These are phyloP conservation scores for Aspergillus jensenii DNA, from an alignment of 2,329 filamentous ascomycete species.

Conservation along the genomic window DNA sequence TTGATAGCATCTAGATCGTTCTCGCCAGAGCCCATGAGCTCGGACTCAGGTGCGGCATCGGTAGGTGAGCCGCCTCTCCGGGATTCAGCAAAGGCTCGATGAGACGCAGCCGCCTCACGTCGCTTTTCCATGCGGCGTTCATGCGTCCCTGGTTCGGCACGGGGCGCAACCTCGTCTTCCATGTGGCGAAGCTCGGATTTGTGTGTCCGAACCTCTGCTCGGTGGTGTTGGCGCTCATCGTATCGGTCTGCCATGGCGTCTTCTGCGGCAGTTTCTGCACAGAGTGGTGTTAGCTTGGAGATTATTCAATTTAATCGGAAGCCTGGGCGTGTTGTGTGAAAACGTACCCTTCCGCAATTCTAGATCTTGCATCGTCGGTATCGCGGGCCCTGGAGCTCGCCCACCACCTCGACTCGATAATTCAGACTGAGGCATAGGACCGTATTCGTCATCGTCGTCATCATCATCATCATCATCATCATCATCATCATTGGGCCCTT, in stretches of 20 bases:
- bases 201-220: slow-evolving; percentile 54
- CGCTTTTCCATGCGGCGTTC: slow-evolving; percentile 88
- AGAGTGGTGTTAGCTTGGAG: background rate
- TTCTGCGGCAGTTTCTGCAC: slow-evolving; percentile 30
- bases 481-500: slow-evolving; percentile 50
- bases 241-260: slow-evolving; percentile 29
- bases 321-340: background rate
- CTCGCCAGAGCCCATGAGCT: slow-evolving; percentile 70
- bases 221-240: slow-evolving; percentile 33
- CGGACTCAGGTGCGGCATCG: slow-evolving; percentile 67
- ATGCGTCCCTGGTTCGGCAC: slow-evolving; percentile 76
- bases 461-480: slow-evolving; percentile 52
- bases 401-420: background rate
- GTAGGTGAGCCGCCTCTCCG: slow-evolving; percentile 60
- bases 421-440: slow-evolving; percentile 47
- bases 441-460: slow-evolving; percentile 59
- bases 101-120: slow-evolving; percentile 67
- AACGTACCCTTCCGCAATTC: slow-evolving; percentile 51
- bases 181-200: slow-evolving; percentile 33
- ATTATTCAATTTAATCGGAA: background rate
- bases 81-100: slow-evolving; percentile 67
- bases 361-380: slow-evolving; percentile 74
- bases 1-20: slow-evolving; percentile 63
- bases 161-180: slow-evolving; percentile 74
- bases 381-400: slow-evolving; percentile 53